Evolutionary conservation across 1,284 basidiomycete species (phyloP), one percentile per base, ranked within the genome.

Genomic region (Leccinum pachyderme): DNA sequence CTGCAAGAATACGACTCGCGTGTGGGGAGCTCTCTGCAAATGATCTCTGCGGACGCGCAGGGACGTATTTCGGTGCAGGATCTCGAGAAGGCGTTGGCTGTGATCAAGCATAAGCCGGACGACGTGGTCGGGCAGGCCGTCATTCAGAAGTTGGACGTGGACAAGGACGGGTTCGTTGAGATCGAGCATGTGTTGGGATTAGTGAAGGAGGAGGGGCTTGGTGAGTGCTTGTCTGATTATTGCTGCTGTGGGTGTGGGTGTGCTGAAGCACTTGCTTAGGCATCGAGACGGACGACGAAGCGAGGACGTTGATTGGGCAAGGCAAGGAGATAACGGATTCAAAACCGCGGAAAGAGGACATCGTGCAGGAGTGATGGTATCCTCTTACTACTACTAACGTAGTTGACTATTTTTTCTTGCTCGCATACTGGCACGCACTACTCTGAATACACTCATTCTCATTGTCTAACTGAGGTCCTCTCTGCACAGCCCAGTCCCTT

Each of bases 91-190:
- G 95, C 95, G 15, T 77, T 99, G 56, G 84, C 87, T 52, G 91
- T 96, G 49, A 98, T 98, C 79, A 93, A 93, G 76, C 97, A 99
- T 75, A 84, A 80, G 63, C 96, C 95, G 3, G 87, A 93, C 53
- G 93, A 96, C 56, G 91, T 95, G 59, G 86, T 93, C n/a, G 89
- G 93, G 22, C 87, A 92, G 60, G 86, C 84, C 49, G 84, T 99
- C 41, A 87, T 96, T 55, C 87, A 95, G 68, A 98, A 98, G 75
- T 77, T 99, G 63, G 97, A 99, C 70, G 90, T 93, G 5, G 96
- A 99, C 75, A 87, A 93, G 73, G 96, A 99, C 67, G 95, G 96
- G 0, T 95, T 89, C 65, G 94, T 98, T 22, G 91, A 94, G 71
- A 75, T 93, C 32, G 89, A 91, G 70, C 90, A 93, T 64, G 88